Evolutionary conservation across 441 rosid species (phyloP).

Genomic region (Populus tomentosa): DNA sequence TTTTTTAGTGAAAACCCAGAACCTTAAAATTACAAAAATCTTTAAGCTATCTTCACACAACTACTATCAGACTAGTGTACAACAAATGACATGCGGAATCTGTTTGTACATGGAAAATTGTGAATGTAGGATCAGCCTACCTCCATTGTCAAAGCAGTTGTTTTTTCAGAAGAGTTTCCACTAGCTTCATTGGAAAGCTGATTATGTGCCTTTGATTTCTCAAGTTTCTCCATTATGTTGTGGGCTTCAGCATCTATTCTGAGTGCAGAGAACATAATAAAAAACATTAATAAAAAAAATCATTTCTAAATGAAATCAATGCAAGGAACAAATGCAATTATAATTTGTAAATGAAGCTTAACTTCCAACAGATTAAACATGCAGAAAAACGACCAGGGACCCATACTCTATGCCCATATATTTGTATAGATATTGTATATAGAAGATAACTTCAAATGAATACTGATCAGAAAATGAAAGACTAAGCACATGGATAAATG

Average conservation of each 20-base stretch:
- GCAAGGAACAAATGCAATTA: neutral
- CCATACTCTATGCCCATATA: neutral
- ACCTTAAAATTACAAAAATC: neutral
- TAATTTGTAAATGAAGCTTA: neutral
- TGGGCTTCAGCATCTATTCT: constrained; percentile 89
- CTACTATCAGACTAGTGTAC: neutral
- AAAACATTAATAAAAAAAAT: constrained; percentile 28
- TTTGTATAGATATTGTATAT: neutral
- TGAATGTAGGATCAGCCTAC: constrained; percentile 31
- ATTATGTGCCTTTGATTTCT: constrained; percentile 37
- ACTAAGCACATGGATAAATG: neutral
- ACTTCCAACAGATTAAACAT: neutral
- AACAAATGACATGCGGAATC: neutral
- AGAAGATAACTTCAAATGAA: neutral
- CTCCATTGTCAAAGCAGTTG: constrained; percentile 39
- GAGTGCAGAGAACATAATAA: constrained; percentile 43
- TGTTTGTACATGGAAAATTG: neutral
- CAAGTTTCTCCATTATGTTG: constrained; percentile 59
- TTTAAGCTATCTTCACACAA: neutral
- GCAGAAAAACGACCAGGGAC: neutral
- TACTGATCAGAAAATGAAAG: neutral
- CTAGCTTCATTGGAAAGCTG: constrained; percentile 30
- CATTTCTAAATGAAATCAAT: neutral
- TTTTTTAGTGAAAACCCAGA: neutral
- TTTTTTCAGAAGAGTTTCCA: constrained; percentile 35